phyloP scores from a whole-genome alignment of 2,329 filamentous ascomycete species.

The Colletotrichum godetiae region DNA sequence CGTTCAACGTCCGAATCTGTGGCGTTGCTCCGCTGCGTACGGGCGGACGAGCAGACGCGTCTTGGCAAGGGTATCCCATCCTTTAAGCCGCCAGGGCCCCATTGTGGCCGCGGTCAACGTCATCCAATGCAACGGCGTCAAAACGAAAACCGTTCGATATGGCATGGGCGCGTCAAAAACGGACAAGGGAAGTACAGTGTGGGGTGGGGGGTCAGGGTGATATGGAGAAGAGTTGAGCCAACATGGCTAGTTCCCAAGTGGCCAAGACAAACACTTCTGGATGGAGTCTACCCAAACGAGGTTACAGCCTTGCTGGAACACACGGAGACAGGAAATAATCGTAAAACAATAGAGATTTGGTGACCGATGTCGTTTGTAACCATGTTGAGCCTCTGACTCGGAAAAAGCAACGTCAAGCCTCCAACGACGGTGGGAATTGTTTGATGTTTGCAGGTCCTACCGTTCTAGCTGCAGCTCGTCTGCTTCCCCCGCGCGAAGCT shows the following conservation, averaged over 20 bases:
- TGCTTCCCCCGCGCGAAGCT: conserved; percentile 11
- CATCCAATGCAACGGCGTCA: conserved; percentile 23
- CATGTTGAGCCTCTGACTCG: conserved; percentile 24
- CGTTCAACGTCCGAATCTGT: neutral
- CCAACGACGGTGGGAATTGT: conserved; percentile 18
- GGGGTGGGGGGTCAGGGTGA: neutral
- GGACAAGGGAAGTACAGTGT: neutral
- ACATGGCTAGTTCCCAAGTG: neutral
- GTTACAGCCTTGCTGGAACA: conserved; percentile 12
- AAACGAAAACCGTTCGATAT: conserved; percentile 9
- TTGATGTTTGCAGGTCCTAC: conserved; percentile 10
- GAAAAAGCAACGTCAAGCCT: conserved; percentile 14
- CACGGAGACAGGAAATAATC: neutral
- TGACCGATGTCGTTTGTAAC: conserved; percentile 2
- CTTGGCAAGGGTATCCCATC: conserved; percentile 22
- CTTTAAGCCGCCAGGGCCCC: neutral
- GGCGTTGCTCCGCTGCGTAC: conserved; percentile 15
- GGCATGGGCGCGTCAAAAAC: conserved; percentile 5
- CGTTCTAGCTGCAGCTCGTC: neutral
- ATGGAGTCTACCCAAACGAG: conserved; percentile 5
- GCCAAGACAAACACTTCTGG: neutral
- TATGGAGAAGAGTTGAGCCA: neutral
- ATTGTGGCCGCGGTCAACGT: conserved; percentile 15
- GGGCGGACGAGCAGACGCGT: conserved; percentile 10
- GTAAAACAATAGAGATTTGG: neutral